Evolutionary conservation across 768 basidiomycete species (phyloP).

Genomic region (Tremella mesenterica): DNA sequence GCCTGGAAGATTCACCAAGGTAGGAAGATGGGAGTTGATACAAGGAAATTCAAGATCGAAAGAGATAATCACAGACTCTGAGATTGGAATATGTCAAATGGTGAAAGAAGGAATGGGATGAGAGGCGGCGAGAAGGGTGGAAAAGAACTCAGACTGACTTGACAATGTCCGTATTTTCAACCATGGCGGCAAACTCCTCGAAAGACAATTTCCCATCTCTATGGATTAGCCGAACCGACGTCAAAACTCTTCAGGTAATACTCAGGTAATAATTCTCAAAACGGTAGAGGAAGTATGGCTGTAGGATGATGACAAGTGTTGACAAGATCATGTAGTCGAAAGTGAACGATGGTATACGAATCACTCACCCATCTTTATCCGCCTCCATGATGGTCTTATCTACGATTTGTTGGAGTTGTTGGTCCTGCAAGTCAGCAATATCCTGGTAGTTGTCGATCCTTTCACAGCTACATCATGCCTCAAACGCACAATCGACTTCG

Average conservation of each 20-base stretch:
- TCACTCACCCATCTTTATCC: slow-evolving; percentile 70
- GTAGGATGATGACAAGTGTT: no score
- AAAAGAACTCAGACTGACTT: slow-evolving; percentile 48
- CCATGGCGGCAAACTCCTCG: slow-evolving; percentile 93
- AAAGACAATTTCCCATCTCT: slow-evolving; percentile 91
- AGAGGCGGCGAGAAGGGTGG: not conserved
- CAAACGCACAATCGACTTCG: no score
- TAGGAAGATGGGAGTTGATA: no score
- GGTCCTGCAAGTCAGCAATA: slow-evolving; percentile 55
- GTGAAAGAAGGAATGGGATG: not conserved
- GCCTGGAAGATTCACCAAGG: no score
- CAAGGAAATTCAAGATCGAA: no score
- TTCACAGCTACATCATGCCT: no score
- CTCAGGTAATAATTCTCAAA: no score
- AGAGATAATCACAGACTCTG: no score
- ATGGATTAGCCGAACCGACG: not conserved
- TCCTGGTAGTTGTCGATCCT: not conserved
- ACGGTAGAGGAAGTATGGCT: no score
- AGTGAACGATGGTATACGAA: no score
- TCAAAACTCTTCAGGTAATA: not conserved
- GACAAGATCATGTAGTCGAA: no score
- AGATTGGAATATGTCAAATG: no score
- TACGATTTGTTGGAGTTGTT: slow-evolving; percentile 97
- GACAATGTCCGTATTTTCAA: slow-evolving; percentile 96
- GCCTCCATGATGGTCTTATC: slow-evolving; percentile 99